Base-by-base conservation (phyloP, 1,284 basidiomycete genomes). In the Pseudozyma pruni region DNA sequence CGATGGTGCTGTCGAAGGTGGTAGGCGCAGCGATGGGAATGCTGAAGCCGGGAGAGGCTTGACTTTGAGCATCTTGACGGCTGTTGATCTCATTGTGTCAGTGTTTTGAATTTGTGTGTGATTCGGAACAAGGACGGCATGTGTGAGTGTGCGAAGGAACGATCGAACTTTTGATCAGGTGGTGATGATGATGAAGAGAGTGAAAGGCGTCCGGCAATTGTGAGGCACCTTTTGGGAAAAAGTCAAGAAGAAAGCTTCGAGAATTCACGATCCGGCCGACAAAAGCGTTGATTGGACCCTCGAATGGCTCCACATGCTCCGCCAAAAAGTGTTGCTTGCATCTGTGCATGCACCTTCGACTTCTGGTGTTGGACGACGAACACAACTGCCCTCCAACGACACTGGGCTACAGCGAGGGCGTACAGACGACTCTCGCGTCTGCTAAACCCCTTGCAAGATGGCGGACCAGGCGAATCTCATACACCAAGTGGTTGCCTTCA, bases 401-500 rank as follows among this genome's bases (percentile, higher is more conserved):
- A 17, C 17, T 19, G 17, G 27, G 27, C 41, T 43, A 17, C 29
- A 11, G n/a, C 23, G 31, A 44, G 17, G 29, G 27, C 27, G 27
- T 29, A 11, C 11, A 29, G 7, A 29, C 27, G 27, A 29, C 27
- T 6, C 27, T 11, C 6, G 27, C 27, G 27, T 11, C 27, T 29
- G 7, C 33, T 20, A 23, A n/a, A 29, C 11, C 20, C 38, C 8
- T 13, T 37, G 9, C 35, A 59, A 11, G 3, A 66, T 66, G 62
- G 34, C 38, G 31, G 57, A 67, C 41, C 48, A 52, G 22, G 9
- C 53, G 3, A 40, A 48, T 1, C 37, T 58, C 20, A 48, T 69
- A 35, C 59, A 60, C 48, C 63, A 72, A 48, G 42, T 72, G 17
- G 38, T 34, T 20, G 64, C 55, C 20, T 59, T 72, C 52, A 67